These are phyloP conservation scores for Cunninghamia lanceolata DNA, from an alignment of 75 land plant species.

Conservation along the genomic window DNA sequence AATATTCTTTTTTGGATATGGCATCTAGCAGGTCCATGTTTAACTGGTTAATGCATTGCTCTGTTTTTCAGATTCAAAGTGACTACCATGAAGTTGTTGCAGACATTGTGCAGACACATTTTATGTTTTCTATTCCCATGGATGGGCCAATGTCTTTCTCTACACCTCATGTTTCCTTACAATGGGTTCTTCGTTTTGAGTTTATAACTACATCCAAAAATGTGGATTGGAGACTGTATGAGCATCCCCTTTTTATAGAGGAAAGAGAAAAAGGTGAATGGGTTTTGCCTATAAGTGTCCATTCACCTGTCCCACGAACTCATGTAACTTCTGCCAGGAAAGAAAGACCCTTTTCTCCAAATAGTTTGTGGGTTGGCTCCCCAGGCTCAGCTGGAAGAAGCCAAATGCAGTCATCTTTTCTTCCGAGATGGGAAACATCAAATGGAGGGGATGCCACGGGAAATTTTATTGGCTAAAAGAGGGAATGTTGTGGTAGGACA, in stretches of 20 bases:
- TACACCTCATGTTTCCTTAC: constrained; percentile 75
- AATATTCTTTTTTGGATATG: neutral
- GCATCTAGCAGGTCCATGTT: neutral
- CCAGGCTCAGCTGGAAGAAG: constrained; percentile 23
- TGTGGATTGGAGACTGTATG: constrained; percentile 70
- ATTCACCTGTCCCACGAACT: constrained; percentile 63
- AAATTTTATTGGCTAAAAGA: neutral
- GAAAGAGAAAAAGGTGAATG: constrained; percentile 88
- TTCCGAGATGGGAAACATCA: constrained; percentile 19
- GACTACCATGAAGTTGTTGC: constrained; percentile 91
- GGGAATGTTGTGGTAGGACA: neutral
- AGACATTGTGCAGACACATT: constrained; percentile 84
- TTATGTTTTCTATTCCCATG: constrained; percentile 84
- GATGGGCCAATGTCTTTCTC: constrained; percentile 95
- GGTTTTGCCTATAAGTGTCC: constrained; percentile 87
- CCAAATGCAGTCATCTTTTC: neutral
- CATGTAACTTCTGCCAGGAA: constrained; percentile 42
- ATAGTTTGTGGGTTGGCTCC: constrained; percentile 43
- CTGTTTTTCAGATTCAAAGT: constrained; percentile 64
- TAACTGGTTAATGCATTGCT: neutral
- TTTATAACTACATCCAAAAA: constrained; percentile 75
- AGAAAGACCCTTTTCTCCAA: constrained; percentile 45
- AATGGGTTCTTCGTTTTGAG: constrained; percentile 94
- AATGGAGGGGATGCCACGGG: neutral
- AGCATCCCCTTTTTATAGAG: constrained; percentile 85